Conservation (phyloP, 305 asterid genomes). For the Fraxinus nigra region DNA sequence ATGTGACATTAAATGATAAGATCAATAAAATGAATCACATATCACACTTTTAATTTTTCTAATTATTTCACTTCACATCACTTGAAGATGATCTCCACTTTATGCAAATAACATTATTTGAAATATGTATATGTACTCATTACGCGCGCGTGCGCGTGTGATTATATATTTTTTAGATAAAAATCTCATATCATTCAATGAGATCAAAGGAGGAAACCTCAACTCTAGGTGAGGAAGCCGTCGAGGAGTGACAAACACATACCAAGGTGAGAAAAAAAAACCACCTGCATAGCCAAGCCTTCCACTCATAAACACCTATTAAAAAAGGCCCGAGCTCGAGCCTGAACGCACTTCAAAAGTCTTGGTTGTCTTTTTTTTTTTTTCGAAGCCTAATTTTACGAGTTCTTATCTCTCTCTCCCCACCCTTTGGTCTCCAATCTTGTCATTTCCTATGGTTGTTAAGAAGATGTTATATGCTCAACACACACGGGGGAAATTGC, state of each 20-base stretch:
- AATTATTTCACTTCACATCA: too few species aligned
- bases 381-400: neutral
- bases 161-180: too few species aligned
- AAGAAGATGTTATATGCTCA: neutral
- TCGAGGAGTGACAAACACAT: neutral
- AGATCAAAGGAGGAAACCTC: neutral
- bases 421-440: neutral
- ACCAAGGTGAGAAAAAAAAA: neutral
- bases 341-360: slow-evolving; percentile 51
- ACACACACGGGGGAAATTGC: neutral
- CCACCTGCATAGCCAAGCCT: neutral
- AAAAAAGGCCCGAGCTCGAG: slow-evolving; percentile 19
- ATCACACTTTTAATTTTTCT: neutral
- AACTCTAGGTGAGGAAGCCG: too few species aligned
- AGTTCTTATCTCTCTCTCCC: neutral
- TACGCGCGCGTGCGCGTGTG: too few species aligned
- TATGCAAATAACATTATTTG: neutral
- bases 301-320: slow-evolving; percentile 8
- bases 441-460: neutral
- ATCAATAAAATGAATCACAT: neutral
- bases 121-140: too few species aligned
- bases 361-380: neutral
- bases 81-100: neutral
- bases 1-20: neutral
- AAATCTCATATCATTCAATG: neutral